These are phyloP conservation scores for Diaporthe eres DNA, from an alignment of 2,329 filamentous ascomycete species.

Conservation along the genomic window DNA sequence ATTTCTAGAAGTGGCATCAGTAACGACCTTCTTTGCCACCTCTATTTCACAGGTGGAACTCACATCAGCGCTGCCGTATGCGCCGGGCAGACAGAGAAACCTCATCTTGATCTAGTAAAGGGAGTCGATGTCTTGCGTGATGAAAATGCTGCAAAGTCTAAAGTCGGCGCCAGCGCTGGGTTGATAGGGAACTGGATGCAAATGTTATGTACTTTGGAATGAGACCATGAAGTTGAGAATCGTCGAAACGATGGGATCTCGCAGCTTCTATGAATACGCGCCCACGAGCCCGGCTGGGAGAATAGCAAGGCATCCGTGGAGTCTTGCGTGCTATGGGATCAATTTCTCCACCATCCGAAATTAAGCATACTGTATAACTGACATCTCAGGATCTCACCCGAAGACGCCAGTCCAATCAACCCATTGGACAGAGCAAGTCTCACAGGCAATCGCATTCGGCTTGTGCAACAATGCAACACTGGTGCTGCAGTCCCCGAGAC, in stretches of 20 bases:
- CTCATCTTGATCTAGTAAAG: conserved; percentile 58
- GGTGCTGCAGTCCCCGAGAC: conserved; percentile 29
- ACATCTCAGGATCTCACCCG: conserved; percentile 23
- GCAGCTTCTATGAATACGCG: not conserved
- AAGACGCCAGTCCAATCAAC: conserved; percentile 11
- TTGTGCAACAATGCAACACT: conserved; percentile 29
- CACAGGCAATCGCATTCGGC: conserved; percentile 6
- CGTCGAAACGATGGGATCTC: not conserved
- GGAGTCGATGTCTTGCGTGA: no score
- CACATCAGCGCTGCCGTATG: conserved; percentile 70
- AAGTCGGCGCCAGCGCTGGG: not conserved
- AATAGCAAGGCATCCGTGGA: not conserved
- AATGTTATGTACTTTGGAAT: not conserved
- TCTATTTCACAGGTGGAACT: conserved; percentile 46
- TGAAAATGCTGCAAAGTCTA: not conserved
- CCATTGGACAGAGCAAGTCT: not conserved
- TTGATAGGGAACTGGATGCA: not conserved
- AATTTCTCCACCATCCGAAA: conserved; percentile 4
- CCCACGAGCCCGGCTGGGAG: not conserved
- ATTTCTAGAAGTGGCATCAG: conserved; percentile 35
- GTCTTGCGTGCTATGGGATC: not conserved
- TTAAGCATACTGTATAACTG: conserved; percentile 16
- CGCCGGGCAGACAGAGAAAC: conserved; percentile 70
- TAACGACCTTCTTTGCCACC: conserved; percentile 27
- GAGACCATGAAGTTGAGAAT: not conserved